These are phyloP conservation scores for Populus davidiana DNA, from an alignment of 345 rosid species.

Conservation along the genomic window DNA sequence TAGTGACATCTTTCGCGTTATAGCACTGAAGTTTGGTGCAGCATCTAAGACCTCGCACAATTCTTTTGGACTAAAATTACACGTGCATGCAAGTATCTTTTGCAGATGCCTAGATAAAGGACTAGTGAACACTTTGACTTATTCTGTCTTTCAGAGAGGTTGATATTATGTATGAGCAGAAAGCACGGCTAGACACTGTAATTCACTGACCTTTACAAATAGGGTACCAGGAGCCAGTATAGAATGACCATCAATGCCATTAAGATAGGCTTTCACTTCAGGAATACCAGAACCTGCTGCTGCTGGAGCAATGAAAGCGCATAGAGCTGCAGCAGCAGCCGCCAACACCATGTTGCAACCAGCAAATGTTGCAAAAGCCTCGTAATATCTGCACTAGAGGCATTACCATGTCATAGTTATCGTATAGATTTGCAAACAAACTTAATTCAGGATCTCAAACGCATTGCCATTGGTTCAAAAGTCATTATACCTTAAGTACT, in stretches of 20 bases:
- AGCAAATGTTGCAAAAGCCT: conserved; percentile 60
- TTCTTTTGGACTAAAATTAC: no score
- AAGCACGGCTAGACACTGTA: background rate
- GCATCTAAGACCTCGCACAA: no score
- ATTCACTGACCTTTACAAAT: conserved; percentile 63
- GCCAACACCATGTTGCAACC: conserved; percentile 69
- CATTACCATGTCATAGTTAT: background rate
- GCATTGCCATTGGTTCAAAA: background rate
- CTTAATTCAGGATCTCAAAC: background rate
- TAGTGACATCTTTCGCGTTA: no score
- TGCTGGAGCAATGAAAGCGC: conserved; percentile 82
- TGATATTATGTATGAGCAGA: background rate
- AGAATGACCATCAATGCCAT: conserved; percentile 83
- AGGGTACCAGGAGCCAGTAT: conserved; percentile 83
- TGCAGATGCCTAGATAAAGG: no score
- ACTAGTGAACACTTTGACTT: no score
- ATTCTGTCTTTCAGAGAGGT: no score
- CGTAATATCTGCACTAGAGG: conserved; percentile 54
- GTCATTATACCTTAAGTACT: no score
- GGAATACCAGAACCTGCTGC: conserved; percentile 97
- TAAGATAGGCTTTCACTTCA: conserved; percentile 92
- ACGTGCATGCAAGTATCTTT: no score
- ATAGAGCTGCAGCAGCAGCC: conserved; percentile 58
- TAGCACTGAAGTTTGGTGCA: no score
- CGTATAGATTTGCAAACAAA: no score